phyloP scores from a whole-genome alignment of 805 yeast species.

The Pichia scutulata region DNA sequence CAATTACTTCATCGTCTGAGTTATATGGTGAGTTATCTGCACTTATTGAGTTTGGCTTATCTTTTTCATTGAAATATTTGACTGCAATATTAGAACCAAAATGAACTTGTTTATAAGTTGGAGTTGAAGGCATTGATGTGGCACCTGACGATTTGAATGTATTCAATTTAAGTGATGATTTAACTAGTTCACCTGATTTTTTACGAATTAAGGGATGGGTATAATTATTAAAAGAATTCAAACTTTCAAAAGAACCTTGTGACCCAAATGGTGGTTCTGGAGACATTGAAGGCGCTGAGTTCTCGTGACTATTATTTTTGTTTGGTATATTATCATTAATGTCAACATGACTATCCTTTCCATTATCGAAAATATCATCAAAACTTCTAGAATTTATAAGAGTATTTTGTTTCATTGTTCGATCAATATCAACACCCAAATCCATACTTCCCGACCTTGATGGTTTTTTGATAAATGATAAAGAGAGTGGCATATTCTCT shows the following conservation, averaged over 20 bases:
- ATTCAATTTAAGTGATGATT: constrained; percentile 56
- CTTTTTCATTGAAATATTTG: constrained; percentile 63
- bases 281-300: not conserved
- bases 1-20: constrained; percentile 28
- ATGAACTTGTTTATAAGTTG: constrained; percentile 70
- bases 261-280: not conserved
- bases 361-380: not conserved
- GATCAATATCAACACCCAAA: constrained; percentile 17
- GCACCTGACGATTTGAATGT: constrained; percentile 17
- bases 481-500: constrained; percentile 23
- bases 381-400: constrained; percentile 18
- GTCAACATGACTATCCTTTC: not conserved
- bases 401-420: constrained; percentile 27
- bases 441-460: constrained; percentile 23
- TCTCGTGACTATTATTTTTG: not conserved
- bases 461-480: constrained; percentile 28
- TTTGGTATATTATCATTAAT: not conserved
- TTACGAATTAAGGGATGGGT: constrained; percentile 53
- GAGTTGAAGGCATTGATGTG: constrained; percentile 43
- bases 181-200: constrained; percentile 82
- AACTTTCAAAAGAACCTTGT: not conserved
- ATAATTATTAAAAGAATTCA: not conserved
- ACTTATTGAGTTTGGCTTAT: constrained; percentile 70
- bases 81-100: constrained; percentile 73
- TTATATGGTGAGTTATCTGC: constrained; percentile 53